phyloP scores from a whole-genome alignment of 768 basidiomycete genomes.

The Pisolithus sp. region DNA sequence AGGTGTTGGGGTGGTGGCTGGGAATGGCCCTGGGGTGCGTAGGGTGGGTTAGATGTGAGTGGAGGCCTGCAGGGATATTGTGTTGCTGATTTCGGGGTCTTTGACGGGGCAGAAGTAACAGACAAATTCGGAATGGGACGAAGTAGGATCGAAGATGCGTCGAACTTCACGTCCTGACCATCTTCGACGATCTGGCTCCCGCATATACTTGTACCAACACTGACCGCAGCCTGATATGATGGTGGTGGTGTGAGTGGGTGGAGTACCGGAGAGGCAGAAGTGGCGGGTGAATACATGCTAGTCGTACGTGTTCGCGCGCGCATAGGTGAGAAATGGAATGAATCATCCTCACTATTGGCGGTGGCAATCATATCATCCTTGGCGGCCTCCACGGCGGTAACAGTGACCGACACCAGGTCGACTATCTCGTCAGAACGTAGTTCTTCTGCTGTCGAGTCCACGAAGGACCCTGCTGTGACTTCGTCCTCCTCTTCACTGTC shows the following conservation, averaged over 20 bases:
- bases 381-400: not conserved
- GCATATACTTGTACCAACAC: not conserved
- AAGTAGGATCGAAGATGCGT: conserved; percentile 22
- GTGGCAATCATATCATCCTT: conserved; percentile 1
- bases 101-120: conserved; percentile 7
- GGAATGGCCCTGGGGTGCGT: conserved; percentile 6
- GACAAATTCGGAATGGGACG: conserved; percentile 20
- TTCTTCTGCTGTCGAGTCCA: not conserved
- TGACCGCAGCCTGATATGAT: conserved; percentile 13
- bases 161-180: conserved; percentile 8
- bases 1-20: not conserved
- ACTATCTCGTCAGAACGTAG: not conserved
- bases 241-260: conserved; percentile 22
- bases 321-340: conserved; percentile 18
- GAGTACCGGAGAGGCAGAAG: conserved; percentile 14
- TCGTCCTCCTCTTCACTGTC: conserved; percentile 30
- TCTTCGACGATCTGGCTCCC: too few species aligned
- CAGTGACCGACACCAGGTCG: not conserved
- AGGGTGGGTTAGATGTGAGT: conserved; percentile 5
- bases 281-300: conserved; percentile 19
- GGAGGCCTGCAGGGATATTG: conserved; percentile 7
- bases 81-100: not conserved
- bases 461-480: not conserved
- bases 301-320: conserved; percentile 22
- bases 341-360: conserved; percentile 12